Percentiles rank a stretch among this genome's conserved stretches.
These are phyloP conservation scores for Discostella stelligeroides DNA, from an alignment of 108 stramenopile genomes.

Conservation along the genomic window DNA sequence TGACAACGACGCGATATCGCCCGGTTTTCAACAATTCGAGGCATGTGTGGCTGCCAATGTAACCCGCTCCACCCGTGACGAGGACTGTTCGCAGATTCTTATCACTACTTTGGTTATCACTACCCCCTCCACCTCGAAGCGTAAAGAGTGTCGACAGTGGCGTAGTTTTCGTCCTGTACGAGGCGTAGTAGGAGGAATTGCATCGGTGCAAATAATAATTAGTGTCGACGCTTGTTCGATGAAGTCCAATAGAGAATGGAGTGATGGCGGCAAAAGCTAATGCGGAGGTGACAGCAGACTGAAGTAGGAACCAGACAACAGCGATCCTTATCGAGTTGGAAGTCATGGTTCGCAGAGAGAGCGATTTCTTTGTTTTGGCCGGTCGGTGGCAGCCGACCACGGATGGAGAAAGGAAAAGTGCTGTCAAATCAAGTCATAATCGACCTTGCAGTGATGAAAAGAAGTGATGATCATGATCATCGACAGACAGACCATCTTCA, in stretches of 20 bases:
- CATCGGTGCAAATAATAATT: too few species aligned
- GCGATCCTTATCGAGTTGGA: constrained; percentile 2
- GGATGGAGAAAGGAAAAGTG: too few species aligned
- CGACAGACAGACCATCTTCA: too few species aligned
- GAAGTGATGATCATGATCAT: too few species aligned
- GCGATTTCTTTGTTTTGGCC: too few species aligned
- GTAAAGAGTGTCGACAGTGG: constrained; percentile 7
- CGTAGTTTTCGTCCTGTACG: too few species aligned
- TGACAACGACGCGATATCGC: constrained; percentile 83
- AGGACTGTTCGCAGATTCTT: constrained; percentile 74
- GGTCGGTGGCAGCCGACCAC: too few species aligned
- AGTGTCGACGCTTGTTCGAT: background rate
- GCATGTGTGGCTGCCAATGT: constrained; percentile 99
- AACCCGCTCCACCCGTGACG: constrained; percentile 98
- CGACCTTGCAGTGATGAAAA: too few species aligned
- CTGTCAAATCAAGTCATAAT: too few species aligned
- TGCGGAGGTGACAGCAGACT: constrained; percentile 18
- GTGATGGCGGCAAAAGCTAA: constrained; percentile 22
- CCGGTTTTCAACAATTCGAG: constrained; percentile 87
- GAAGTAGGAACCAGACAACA: constrained; percentile 12
- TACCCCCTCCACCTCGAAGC: constrained; percentile 1
- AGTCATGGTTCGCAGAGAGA: background rate
- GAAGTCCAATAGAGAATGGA: background rate
- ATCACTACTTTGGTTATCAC: background rate
- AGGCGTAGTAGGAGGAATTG: background rate